phyloP scores from a whole-genome alignment of 1,284 basidiomycete genomes.

The Ustilago sp. region DNA sequence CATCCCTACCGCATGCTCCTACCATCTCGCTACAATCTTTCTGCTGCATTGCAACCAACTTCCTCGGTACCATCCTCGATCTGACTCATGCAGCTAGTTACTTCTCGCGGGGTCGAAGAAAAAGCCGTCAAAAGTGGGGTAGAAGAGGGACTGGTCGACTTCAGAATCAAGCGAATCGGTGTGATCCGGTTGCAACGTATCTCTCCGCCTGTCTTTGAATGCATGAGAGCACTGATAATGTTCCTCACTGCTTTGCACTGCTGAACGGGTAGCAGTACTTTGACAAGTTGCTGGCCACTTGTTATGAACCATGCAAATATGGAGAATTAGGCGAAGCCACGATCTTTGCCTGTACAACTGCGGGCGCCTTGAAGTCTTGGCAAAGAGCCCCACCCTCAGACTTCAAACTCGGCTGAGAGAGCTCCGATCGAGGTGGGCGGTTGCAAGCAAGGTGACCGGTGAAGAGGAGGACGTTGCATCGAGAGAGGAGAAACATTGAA shows the following conservation, averaged over 20 bases:
- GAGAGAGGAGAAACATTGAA: neutral
- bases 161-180: neutral
- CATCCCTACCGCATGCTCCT: neutral
- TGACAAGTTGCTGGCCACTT: too few species aligned
- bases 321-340: slow-evolving; percentile 7
- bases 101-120: too few species aligned
- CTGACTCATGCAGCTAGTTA: too few species aligned
- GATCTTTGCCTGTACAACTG: neutral
- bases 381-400: neutral
- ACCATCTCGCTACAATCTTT: neutral
- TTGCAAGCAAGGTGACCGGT: slow-evolving; percentile 6
- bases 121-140: too few species aligned
- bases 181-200: slow-evolving; percentile 6
- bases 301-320: too few species aligned
- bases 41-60: too few species aligned
- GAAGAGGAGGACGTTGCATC: neutral
- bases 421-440: neutral
- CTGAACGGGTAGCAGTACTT: neutral
- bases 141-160: too few species aligned
- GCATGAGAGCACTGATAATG: neutral
- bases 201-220: neutral
- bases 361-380: slow-evolving; percentile 12
- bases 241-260: neutral
- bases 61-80: too few species aligned
- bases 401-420: neutral